Evolutionary conservation across 768 basidiomycete genomes (phyloP), one percentile per base, ranked within the genome.

Genomic region (Daedaleopsis sinensis): DNA sequence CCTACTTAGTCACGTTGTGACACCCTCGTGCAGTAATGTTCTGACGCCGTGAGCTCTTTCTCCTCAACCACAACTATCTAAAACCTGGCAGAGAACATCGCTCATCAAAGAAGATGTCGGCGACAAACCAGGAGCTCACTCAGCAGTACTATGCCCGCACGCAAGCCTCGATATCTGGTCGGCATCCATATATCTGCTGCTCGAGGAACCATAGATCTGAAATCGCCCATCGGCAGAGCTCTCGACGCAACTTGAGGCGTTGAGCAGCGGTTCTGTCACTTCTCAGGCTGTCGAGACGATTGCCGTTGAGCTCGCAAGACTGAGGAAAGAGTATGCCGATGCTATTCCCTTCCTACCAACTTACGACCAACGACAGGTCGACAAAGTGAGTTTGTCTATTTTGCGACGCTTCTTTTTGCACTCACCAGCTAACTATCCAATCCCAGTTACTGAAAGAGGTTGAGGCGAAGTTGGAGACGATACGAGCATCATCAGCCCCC

Each of bases 301-400:
- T 9, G 75, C 84, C 3, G 62, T 76, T 10, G 82, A 84, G 44
- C 71, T 88, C 19, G 81, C 86, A 4, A 84, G 82, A 61, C 72
- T 91, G 47, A 78, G 84, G 47, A 93, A 87, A 67, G 78, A 77
- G 23, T 78, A 93, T 18, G 77, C 80, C 7, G 88, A 87, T 69
- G 90, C 87, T 6, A 84, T 83, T 10, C 80, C 81, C 8, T 84
- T 81, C 59, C 74, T 94, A 48, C 88, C 91, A 5, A 77, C 81
- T 42, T 91, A 91, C 68, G 90, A 92, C 72, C 91, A 89, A 68
- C 81, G 87, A 56, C 87, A 86, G 68, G 89, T 81, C 68, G 88
- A 89, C 71, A 74, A 77, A 67, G 91, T 91, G 65, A 56, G 85
- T 77, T 42, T 42, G 39, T 24, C 27, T 32, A 3, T 32, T 32